phyloP scores from a whole-genome alignment of 345 rosid species.

The Anacardium occidentale region DNA sequence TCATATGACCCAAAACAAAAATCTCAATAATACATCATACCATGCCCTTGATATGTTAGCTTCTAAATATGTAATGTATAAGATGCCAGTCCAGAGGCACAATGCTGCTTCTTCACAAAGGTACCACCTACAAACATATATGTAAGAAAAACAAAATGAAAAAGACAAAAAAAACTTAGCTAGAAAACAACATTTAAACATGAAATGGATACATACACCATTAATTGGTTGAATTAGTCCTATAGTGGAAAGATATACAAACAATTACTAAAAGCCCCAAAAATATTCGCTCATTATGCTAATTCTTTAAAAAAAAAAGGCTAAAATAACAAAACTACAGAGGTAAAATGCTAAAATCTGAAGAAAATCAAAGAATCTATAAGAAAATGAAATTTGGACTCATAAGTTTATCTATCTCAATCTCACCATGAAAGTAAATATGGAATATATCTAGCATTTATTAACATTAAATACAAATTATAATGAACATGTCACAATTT shows the following conservation, averaged over 20 bases:
- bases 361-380: neutral
- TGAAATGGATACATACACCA: neutral
- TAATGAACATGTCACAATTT: neutral
- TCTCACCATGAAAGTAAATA: neutral
- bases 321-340: neutral
- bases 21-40: constrained; percentile 35
- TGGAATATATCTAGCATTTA: neutral
- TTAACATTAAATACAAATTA: neutral
- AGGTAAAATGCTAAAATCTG: neutral
- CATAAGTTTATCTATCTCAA: neutral
- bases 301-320: neutral
- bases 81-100: constrained; percentile 87
- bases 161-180: neutral
- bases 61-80: constrained; percentile 70
- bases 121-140: constrained; percentile 69
- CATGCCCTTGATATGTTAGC: constrained; percentile 60
- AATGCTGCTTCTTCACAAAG: constrained; percentile 74
- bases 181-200: neutral
- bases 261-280: neutral
- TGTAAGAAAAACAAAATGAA: neutral
- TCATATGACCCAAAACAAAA: neutral
- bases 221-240: neutral
- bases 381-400: neutral
- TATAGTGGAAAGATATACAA: neutral
- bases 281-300: neutral